Evolutionary conservation across 2,329 filamentous ascomycete species (phyloP), one percentile per base, ranked within the genome.

Genomic region (Plectosphaerella plurivora): DNA sequence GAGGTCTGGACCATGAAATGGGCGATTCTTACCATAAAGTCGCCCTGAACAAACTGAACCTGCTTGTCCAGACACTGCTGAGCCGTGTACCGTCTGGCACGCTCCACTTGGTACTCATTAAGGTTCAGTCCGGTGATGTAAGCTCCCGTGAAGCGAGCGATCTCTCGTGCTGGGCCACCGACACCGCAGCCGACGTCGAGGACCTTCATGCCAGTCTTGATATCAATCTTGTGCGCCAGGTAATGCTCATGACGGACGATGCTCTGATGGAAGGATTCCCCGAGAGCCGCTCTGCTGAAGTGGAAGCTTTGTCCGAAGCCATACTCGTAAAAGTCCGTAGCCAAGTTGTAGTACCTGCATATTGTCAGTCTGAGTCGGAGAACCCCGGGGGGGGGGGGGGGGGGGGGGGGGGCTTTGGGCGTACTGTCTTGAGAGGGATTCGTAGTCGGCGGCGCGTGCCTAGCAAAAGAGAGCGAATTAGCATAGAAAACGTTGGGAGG

Each of bases 41-140:
- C 93, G 50, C 92, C 93, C 82, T 97, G 97, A 66, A 91, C 87
- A 64, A 91, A 97, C 57, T 80, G 81, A 60, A 96, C 76, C 75
- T 96, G 91, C 65, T 89, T 72, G 1, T 86, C 80, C 50, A 97
- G 77, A 49, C 87, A 86, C 73, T 96, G 90, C 72, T 91, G 90
- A 56, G 81, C 73, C 3, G 92, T 91, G 67, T 97, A 96, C 51
- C 81, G 78, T 14, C 85, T 91, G n/a, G 92, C 93, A 59, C 94
- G 89, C 68, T 97, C 84, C 60, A 97, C 96, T 76, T 97, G 94
- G 78, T 99, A 99, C 75, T 97, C 91, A 73, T 97, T 97, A 84
- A 97, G 97, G 84, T 97, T 99, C 69, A 97, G 75, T 44, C 94
- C 94, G 22, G 91, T 87, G 57, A 97, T 82, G 63, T 97, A 91